A percentile compares a stretch with the other conserved stretches of the same genome.
These are phyloP conservation scores for Orbilia quercus DNA, from an alignment of 2,329 filamentous ascomycete genomes.

Conservation along the genomic window DNA sequence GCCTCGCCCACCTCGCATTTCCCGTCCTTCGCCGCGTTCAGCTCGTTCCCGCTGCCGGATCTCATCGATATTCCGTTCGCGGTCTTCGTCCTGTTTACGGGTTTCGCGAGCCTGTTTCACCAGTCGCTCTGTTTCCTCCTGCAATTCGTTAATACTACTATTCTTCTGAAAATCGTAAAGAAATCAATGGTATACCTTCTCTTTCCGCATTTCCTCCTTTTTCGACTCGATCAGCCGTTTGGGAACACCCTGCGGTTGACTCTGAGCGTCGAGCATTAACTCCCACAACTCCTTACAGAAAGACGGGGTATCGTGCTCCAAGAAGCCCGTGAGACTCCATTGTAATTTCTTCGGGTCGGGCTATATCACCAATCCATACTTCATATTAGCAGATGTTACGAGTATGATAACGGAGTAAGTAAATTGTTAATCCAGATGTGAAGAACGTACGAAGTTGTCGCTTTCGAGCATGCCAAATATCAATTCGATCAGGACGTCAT, in stretches of 20 bases:
- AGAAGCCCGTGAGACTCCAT: slow-evolving; percentile 92
- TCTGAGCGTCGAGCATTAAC: slow-evolving; percentile 87
- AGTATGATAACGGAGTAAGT: slow-evolving; percentile 1
- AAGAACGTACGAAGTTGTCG: slow-evolving; percentile 74
- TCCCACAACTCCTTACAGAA: slow-evolving; percentile 97
- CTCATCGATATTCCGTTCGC: slow-evolving; percentile 76
- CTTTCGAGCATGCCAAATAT: slow-evolving; percentile 77
- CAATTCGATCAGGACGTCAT: slow-evolving; percentile 94
- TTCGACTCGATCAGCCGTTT: slow-evolving; percentile 96
- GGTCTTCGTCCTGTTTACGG: slow-evolving; percentile 76
- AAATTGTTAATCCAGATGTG: too few species aligned
- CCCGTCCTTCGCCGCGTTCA: slow-evolving; percentile 62
- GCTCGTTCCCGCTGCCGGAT: slow-evolving; percentile 73
- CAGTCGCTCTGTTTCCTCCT: slow-evolving; percentile 85
- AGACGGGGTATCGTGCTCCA: slow-evolving; percentile 86
- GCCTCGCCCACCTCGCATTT: slow-evolving; percentile 63
- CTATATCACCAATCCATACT: slow-evolving; percentile 67
- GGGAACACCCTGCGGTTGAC: slow-evolving; percentile 87
- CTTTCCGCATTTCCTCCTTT: slow-evolving; percentile 91
- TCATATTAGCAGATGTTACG: not conserved
- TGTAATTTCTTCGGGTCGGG: slow-evolving; percentile 96
- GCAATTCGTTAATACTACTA: slow-evolving; percentile 9
- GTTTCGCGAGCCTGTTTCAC: slow-evolving; percentile 78
- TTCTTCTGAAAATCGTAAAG: not conserved
- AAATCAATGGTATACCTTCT: slow-evolving; percentile 78